These are phyloP conservation scores for Fonsecaea multimorphosa DNA, from an alignment of 2,329 filamentous ascomycete species.

Conservation along the genomic window DNA sequence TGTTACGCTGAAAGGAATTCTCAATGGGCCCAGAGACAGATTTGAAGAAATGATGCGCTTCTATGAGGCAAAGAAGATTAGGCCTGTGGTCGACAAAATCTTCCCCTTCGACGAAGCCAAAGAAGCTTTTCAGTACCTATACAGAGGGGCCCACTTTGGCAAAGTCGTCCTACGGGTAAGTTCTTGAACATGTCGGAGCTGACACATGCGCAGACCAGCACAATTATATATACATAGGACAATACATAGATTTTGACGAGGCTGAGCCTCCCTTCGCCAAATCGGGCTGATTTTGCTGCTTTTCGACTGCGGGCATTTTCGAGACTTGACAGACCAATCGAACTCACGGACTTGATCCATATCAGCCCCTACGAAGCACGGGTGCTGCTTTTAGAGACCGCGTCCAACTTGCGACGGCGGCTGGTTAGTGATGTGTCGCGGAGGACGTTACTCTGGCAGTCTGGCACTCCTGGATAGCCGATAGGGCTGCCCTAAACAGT, in stretches of 20 bases:
- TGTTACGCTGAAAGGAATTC: constrained; percentile 63
- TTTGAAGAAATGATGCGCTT: constrained; percentile 50
- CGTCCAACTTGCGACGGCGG: not conserved
- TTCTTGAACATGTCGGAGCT: not conserved
- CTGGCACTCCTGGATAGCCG: not conserved
- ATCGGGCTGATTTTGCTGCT: not conserved
- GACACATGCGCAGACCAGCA: not conserved
- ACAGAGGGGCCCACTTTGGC: constrained; percentile 53
- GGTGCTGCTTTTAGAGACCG: not conserved
- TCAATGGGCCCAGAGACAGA: constrained; percentile 67
- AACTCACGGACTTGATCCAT: not conserved
- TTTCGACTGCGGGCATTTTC: not conserved
- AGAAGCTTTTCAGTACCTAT: constrained; percentile 52
- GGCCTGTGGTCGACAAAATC: constrained; percentile 48
- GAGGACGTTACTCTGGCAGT: too few relatives aligned
- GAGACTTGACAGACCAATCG: not conserved
- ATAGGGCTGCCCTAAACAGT: not conserved
- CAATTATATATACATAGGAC: not conserved
- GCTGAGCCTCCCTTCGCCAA: not conserved
- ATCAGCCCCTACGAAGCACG: not conserved
- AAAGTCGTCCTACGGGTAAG: constrained; percentile 46
- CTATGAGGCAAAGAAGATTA: constrained; percentile 45
- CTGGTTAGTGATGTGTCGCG: not conserved
- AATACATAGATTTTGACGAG: not conserved
- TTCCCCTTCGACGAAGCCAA: constrained; percentile 50